Evolutionary conservation across 192 early-diverging fungal species (phyloP).

Genomic region (Geranomyces variabilis): DNA sequence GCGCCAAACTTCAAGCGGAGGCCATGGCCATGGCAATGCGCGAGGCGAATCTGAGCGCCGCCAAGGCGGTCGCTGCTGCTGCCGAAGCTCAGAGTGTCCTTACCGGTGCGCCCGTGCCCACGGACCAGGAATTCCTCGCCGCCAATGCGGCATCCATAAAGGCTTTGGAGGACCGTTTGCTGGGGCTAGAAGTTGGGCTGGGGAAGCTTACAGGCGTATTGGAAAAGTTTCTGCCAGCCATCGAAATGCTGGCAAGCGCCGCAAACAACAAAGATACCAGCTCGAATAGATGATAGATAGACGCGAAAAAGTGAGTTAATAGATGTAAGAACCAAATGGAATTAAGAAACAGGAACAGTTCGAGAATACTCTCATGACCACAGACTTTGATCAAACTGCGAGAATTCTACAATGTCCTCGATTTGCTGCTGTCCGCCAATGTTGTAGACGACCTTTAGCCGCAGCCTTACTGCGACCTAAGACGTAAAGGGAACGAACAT

Average conservation of each 20-base stretch:
- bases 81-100: background rate
- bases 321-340: too few species aligned
- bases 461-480: conserved; percentile 45
- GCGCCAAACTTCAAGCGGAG: background rate
- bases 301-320: too few species aligned
- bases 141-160: background rate
- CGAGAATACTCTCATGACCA: conserved; percentile 39
- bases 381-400: conserved; percentile 46
- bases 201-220: background rate
- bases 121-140: too few species aligned
- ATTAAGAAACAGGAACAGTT: too few species aligned
- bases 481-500: background rate
- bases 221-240: background rate
- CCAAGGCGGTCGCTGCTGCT: background rate
- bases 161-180: background rate
- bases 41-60: background rate
- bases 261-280: background rate
- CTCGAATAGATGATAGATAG: background rate
- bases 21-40: background rate
- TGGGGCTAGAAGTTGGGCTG: background rate
- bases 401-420: conserved; percentile 59
- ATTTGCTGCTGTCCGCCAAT: conserved; percentile 25
- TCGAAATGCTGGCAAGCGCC: background rate
- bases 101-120: background rate
- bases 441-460: conserved; percentile 49